phyloP scores from a whole-genome alignment of 768 basidiomycete species.

The Collybiopsis confluens region DNA sequence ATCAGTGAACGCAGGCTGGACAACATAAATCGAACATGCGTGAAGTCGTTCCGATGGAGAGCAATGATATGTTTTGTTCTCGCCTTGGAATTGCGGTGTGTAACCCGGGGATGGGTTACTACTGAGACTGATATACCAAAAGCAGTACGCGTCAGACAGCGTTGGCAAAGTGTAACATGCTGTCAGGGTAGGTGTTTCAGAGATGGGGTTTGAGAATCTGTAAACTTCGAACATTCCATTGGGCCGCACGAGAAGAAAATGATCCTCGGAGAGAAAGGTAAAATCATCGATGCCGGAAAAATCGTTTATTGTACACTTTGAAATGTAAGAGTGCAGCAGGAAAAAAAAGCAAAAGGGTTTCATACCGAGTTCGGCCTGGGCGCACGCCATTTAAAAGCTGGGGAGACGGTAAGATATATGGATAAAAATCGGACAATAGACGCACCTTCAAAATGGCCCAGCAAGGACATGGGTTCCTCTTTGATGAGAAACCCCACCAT shows the following conservation, averaged over 20 bases:
- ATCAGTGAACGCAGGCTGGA: conserved; percentile 34
- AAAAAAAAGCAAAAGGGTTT: conserved; percentile 7
- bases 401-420: background rate
- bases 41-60: conserved; percentile 45
- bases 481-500: conserved; percentile 47
- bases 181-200: conserved; percentile 23
- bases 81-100: conserved; percentile 19
- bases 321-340: background rate
- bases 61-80: conserved; percentile 38
- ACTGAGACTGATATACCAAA: conserved; percentile 53
- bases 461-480: conserved; percentile 35
- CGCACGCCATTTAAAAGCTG: conserved; percentile 44
- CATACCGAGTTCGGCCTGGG: conserved; percentile 37
- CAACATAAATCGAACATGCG: conserved; percentile 44
- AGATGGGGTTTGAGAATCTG: conserved; percentile 36
- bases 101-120: conserved; percentile 45
- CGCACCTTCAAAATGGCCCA: conserved; percentile 39
- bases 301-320: conserved; percentile 38
- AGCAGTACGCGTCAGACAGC: conserved; percentile 40
- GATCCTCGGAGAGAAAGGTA: conserved; percentile 40
- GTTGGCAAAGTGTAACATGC: conserved; percentile 39
- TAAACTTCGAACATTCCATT: conserved; percentile 46
- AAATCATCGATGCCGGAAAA: conserved; percentile 49
- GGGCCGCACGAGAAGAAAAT: conserved; percentile 44
- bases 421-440: background rate